phyloP scores from a whole-genome alignment of 139 green algal species.

The Coccomyxa sp. region DNA sequence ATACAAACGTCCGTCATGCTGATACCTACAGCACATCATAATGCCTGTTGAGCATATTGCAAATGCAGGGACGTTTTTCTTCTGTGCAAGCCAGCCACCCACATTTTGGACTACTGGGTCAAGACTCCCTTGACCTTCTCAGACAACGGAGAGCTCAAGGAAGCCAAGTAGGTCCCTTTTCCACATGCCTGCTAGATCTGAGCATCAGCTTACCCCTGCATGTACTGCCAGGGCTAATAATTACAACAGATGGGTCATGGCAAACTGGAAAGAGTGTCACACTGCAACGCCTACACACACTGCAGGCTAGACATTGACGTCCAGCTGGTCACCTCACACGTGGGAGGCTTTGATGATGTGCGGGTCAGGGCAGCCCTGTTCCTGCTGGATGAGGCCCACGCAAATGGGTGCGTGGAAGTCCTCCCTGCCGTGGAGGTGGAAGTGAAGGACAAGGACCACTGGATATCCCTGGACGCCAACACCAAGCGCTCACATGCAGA shows the following conservation, averaged over 20 bases:
- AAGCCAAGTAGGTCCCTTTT: constrained; percentile 25
- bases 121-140: constrained; percentile 55
- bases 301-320: constrained; percentile 32
- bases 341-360: neutral
- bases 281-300: too few relatives aligned
- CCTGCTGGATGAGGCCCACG: neutral
- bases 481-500: neutral
- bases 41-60: neutral
- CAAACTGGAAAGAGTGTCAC: too few relatives aligned
- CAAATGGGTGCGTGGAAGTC: neutral
- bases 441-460: neutral
- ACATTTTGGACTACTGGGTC: constrained; percentile 69
- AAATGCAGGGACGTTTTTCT: constrained; percentile 67
- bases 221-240: too few relatives aligned
- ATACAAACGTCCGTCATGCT: too few relatives aligned
- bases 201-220: too few relatives aligned
- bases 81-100: constrained; percentile 48
- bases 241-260: too few relatives aligned
- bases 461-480: constrained; percentile 11
- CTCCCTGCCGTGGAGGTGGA: neutral
- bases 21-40: too few relatives aligned
- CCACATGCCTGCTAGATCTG: too few relatives aligned
- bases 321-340: neutral
- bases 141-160: constrained; percentile 2
- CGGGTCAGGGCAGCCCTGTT: constrained; percentile 19